Percentiles rank a stretch among this genome's conserved stretches.
Evolutionary conservation across 75 land plant genomes (phyloP).

Genomic region (Ceratopteris richardii): DNA sequence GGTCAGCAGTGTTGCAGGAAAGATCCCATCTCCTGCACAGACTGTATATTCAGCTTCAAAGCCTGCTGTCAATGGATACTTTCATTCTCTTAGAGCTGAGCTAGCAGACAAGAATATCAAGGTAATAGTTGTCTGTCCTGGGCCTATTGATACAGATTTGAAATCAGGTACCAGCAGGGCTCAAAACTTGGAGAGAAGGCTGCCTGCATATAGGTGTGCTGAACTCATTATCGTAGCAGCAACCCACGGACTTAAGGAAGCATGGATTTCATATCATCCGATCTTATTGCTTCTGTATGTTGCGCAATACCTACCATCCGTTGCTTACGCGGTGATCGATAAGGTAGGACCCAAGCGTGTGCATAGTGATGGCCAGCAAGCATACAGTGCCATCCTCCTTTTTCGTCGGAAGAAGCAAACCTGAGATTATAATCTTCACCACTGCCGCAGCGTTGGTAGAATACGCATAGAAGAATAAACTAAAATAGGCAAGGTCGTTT

Average conservation of each 20-base stretch:
- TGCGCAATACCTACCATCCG: conserved; percentile 19
- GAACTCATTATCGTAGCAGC: conserved; percentile 72
- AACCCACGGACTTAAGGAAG: conserved; percentile 75
- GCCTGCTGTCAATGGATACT: conserved; percentile 86
- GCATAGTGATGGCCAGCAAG: conserved; percentile 3
- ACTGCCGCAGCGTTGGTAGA: too few species aligned
- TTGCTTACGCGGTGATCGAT: conserved; percentile 18
- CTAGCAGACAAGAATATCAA: conserved; percentile 66
- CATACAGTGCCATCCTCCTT: conserved; percentile 11
- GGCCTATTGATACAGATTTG: conserved; percentile 51
- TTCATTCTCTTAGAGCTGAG: conserved; percentile 79
- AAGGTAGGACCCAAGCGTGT: conserved; percentile 23
- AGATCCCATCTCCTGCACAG: conserved; percentile 87
- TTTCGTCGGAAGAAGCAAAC: conserved; percentile 4
- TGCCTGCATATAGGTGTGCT: conserved; percentile 61
- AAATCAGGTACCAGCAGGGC: too few species aligned
- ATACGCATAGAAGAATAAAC: too few species aligned
- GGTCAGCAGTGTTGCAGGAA: conserved; percentile 97
- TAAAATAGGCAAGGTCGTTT: too few species aligned
- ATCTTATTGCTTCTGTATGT: conserved; percentile 15
- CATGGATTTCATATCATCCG: conserved; percentile 75
- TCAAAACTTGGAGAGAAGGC: conserved; percentile 23
- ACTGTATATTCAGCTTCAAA: conserved; percentile 86
- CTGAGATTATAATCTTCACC: too few species aligned
- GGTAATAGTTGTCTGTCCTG: conserved; percentile 83